Conservation (phyloP, 2,329 filamentous ascomycete genomes). For the Geoglossum cookeanum region DNA sequence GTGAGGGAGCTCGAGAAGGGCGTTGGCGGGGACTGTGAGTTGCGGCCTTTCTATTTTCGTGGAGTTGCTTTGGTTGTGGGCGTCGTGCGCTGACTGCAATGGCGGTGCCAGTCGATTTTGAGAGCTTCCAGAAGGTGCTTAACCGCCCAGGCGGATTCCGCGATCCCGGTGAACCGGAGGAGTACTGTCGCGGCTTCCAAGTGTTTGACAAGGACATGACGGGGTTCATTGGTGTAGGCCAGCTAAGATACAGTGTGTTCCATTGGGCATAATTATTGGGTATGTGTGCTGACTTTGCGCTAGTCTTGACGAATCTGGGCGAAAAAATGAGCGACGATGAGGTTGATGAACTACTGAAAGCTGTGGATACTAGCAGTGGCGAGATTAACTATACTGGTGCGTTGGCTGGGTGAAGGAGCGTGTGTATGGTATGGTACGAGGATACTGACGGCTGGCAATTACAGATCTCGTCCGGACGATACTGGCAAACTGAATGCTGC, state of each 20-base stretch:
- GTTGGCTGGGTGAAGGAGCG: conserved; percentile 14
- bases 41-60: not conserved
- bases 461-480: conserved; percentile 70
- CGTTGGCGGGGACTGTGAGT: conserved; percentile 79
- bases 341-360: conserved; percentile 96
- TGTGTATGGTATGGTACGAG: not conserved
- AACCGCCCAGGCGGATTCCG: conserved; percentile 97
- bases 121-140: conserved; percentile 88
- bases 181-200: conserved; percentile 97
- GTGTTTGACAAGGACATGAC: conserved; percentile 99
- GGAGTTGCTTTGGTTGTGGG: not conserved
- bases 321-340: conserved; percentile 99
- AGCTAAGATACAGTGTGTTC: conserved; percentile 63
- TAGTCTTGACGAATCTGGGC: conserved; percentile 84
- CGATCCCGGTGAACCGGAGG: conserved; percentile 90
- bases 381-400: conserved; percentile 95
- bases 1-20: conserved; percentile 83
- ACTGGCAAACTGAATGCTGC: conserved; percentile 46
- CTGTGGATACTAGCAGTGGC: conserved; percentile 84
- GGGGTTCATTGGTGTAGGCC: conserved; percentile 91
- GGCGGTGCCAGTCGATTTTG: conserved; percentile 63
- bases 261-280: not conserved
- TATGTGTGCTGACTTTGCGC: not conserved
- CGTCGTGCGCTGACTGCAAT: not conserved
- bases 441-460: conserved; percentile 28